phyloP scores from a whole-genome alignment of 495 filamentous ascomycete genomes.

The Sabuloglossum arenarium region DNA sequence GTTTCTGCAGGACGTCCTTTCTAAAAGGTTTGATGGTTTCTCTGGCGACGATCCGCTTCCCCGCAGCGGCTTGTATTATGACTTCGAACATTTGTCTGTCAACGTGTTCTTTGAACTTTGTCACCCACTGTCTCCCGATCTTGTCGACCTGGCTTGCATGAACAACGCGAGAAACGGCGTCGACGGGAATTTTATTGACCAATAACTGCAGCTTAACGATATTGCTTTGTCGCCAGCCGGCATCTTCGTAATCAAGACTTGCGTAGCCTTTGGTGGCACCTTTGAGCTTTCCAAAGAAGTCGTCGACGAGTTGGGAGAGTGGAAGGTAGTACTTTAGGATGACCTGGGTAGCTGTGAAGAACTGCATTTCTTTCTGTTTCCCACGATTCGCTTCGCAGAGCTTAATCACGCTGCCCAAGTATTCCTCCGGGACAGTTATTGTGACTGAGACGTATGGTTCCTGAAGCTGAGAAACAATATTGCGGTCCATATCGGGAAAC shows the following conservation, averaged over 20 bases:
- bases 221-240: slow-evolving; percentile 58
- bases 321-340: slow-evolving; percentile 88
- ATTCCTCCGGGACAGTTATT: slow-evolving; percentile 83
- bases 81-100: slow-evolving; percentile 93
- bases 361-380: slow-evolving; percentile 63
- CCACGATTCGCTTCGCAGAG: slow-evolving; percentile 83
- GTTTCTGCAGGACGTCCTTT: slow-evolving; percentile 82
- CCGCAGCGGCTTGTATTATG: slow-evolving; percentile 79
- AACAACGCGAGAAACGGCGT: slow-evolving; percentile 80
- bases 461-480: slow-evolving; percentile 41
- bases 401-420: slow-evolving; percentile 83
- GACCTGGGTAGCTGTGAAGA: slow-evolving; percentile 86
- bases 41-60: slow-evolving; percentile 64
- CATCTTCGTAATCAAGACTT: slow-evolving; percentile 86
- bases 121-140: slow-evolving; percentile 70
- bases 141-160: slow-evolving; percentile 58
- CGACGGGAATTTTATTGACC: slow-evolving; percentile 83
- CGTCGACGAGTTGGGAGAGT: slow-evolving; percentile 72
- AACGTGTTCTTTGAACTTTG: slow-evolving; percentile 93
- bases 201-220: slow-evolving; percentile 82
- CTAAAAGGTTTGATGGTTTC: slow-evolving; percentile 94
- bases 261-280: slow-evolving; percentile 68
- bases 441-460: slow-evolving; percentile 79
- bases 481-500: slow-evolving; percentile 48
- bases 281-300: slow-evolving; percentile 95